phyloP scores from a whole-genome alignment of 2,329 filamentous ascomycete species.

The Colletotrichum sansevieriae region DNA sequence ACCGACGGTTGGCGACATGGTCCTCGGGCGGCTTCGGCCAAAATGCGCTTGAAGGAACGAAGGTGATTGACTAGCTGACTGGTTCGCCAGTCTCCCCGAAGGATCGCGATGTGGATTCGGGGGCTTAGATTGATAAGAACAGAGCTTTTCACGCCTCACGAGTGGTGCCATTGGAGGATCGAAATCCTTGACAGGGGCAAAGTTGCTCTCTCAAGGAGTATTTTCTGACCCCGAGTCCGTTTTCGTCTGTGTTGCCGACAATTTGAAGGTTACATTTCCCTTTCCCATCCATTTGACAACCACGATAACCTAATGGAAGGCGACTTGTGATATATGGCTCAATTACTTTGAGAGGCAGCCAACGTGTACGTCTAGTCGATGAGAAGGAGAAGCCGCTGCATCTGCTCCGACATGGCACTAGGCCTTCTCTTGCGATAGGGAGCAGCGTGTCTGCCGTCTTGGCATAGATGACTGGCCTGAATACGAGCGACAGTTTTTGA shows the following conservation, averaged over 20 bases:
- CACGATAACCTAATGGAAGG: background rate
- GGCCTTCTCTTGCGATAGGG: background rate
- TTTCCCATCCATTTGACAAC: background rate
- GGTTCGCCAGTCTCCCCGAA: slow-evolving; percentile 14
- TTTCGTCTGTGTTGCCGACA: background rate
- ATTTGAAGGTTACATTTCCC: slow-evolving; percentile 9
- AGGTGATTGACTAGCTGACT: background rate
- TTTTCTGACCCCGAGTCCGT: background rate
- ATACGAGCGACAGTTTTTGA: background rate
- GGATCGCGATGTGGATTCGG: slow-evolving; percentile 25
- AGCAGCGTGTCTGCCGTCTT: slow-evolving; percentile 3
- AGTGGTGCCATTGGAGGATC: slow-evolving; percentile 22
- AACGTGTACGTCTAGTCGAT: background rate
- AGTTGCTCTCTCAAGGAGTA: slow-evolving; percentile 1
- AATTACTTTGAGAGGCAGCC: slow-evolving; percentile 1
- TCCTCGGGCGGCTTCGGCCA: slow-evolving; percentile 21
- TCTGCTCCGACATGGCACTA: background rate
- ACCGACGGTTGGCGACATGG: background rate
- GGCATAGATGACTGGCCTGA: background rate
- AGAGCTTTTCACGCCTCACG: background rate
- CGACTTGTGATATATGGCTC: slow-evolving; percentile 3
- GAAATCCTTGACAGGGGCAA: slow-evolving; percentile 19
- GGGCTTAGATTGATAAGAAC: slow-evolving; percentile 35
- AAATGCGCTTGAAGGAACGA: background rate
- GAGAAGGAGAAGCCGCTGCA: background rate